phyloP scores from a whole-genome alignment of 352 stramenopile species.

The Globisporangium orthogonon region DNA sequence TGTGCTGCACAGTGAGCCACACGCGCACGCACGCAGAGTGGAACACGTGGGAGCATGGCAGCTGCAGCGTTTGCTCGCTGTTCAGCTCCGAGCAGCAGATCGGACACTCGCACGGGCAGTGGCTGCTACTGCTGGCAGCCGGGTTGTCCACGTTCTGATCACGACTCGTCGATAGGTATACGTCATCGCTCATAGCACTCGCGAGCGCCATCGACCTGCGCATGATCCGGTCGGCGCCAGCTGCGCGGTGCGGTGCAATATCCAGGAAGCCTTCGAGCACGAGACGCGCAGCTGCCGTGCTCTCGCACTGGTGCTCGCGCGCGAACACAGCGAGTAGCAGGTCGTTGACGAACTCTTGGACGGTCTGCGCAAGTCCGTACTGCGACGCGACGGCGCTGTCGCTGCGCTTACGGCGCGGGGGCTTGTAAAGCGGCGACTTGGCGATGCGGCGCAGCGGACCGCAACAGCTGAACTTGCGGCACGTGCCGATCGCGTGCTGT shows the following conservation, averaged over 20 bases:
- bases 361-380: slow-evolving; percentile 32
- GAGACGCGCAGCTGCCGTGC: slow-evolving; percentile 22
- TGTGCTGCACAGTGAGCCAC: slow-evolving; percentile 65
- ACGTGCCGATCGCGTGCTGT: slow-evolving; percentile 24
- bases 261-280: slow-evolving; percentile 57
- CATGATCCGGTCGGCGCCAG: slow-evolving; percentile 8
- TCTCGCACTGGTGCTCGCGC: slow-evolving; percentile 34
- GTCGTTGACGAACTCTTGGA: slow-evolving; percentile 67
- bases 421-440: slow-evolving; percentile 34
- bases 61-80: slow-evolving; percentile 33
- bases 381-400: slow-evolving; percentile 28
- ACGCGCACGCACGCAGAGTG: slow-evolving; percentile 58
- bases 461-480: slow-evolving; percentile 46
- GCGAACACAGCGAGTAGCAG: slow-evolving; percentile 31
- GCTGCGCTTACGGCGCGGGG: slow-evolving; percentile 25
- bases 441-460: slow-evolving; percentile 44
- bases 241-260: slow-evolving; percentile 16
- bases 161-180: no score
- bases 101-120: slow-evolving; percentile 49
- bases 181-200: no score
- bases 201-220: background rate
- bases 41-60: slow-evolving; percentile 61
- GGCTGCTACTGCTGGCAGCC: slow-evolving; percentile 8
- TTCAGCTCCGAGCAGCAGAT: slow-evolving; percentile 54
- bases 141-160: background rate